Conservation (phyloP, 108 stramenopile species). For the Fragilaria crotonensis region DNA sequence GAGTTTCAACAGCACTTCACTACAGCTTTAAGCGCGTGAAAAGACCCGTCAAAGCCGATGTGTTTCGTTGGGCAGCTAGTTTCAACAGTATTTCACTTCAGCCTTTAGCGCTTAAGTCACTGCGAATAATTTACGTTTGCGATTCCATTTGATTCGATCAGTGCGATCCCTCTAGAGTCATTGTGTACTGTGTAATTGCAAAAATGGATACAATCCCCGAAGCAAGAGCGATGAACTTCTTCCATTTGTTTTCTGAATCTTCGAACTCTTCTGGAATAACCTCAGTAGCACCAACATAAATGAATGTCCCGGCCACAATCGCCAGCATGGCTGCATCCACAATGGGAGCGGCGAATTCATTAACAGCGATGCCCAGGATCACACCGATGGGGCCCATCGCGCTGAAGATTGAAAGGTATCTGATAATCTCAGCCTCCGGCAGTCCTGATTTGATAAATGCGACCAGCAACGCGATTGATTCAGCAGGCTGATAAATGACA, state of each 20-base stretch:
- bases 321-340: slow-evolving; percentile 93
- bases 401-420: slow-evolving; percentile 79
- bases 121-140: no score
- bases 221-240: slow-evolving; percentile 83
- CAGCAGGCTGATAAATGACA: slow-evolving; percentile 71
- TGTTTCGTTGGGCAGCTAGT: no score
- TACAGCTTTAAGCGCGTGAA: no score
- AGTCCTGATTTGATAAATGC: slow-evolving; percentile 95
- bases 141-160: no score
- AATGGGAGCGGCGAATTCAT: slow-evolving; percentile 81
- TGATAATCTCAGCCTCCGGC: slow-evolving; percentile 72
- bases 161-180: slow-evolving; percentile 60
- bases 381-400: slow-evolving; percentile 84
- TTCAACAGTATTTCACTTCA: no score
- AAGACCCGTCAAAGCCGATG: no score
- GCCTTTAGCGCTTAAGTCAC: no score
- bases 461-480: slow-evolving; percentile 93
- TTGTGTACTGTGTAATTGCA: slow-evolving; percentile 80
- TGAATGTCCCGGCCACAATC: slow-evolving; percentile 95
- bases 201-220: slow-evolving; percentile 74
- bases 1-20: no score
- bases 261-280: slow-evolving; percentile 97
- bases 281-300: slow-evolving; percentile 98
- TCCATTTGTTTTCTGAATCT: slow-evolving; percentile 88
- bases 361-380: slow-evolving; percentile 80